Evolutionary conservation across 148 eudicot species (phyloP).

Genomic region (Bassia scoparia): DNA sequence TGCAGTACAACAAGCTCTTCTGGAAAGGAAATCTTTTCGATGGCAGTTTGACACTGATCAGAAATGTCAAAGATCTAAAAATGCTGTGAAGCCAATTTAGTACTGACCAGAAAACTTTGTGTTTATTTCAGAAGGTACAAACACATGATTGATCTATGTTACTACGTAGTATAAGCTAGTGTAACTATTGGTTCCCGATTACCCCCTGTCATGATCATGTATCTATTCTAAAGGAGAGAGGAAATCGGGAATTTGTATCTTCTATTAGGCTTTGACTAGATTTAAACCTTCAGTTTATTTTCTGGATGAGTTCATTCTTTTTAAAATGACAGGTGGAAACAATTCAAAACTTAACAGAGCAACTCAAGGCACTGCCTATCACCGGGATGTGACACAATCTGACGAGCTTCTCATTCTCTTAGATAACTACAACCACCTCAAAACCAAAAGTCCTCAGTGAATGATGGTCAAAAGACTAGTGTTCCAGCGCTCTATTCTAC

Average conservation of each 20-base stretch:
- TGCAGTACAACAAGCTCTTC: conserved; percentile 42
- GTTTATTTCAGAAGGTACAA: no score
- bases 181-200: no score
- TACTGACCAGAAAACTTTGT: neutral
- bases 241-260: no score
- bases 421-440: conserved; percentile 8
- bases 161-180: no score
- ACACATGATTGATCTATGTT: no score
- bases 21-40: conserved; percentile 38
- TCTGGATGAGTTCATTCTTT: no score
- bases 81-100: conserved; percentile 44
- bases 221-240: no score
- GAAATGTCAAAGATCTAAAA: conserved; percentile 36
- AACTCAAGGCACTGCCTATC: conserved; percentile 47
- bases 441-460: neutral
- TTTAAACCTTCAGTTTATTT: no score
- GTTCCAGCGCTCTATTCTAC: conserved; percentile 48
- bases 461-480: conserved; percentile 25
- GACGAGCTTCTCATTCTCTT: conserved; percentile 36
- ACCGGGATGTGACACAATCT: conserved; percentile 21
- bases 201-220: no score
- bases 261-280: no score
- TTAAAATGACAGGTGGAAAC: conserved; percentile 57
- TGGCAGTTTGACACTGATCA: conserved; percentile 31
- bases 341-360: conserved; percentile 46